Conservation (phyloP, 768 basidiomycete species). For the Clitopilus hobsonii region DNA sequence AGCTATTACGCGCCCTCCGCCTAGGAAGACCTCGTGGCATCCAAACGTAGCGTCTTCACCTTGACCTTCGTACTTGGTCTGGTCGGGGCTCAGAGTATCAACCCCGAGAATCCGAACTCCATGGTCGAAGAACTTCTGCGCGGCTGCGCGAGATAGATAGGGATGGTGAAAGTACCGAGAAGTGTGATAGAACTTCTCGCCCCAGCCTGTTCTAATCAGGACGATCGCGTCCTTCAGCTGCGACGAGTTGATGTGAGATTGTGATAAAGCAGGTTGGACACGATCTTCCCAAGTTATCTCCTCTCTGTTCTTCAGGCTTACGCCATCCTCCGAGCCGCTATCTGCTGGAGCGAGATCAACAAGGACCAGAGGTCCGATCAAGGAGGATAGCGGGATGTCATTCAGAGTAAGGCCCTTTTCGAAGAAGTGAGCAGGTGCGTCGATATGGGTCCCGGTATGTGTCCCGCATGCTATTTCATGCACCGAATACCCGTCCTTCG, state of each 20-base stretch:
- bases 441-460: constrained; percentile 78
- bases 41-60: constrained; percentile 36
- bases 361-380: constrained; percentile 52
- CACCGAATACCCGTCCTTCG: constrained; percentile 45
- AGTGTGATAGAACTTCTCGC: constrained; percentile 40
- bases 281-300: constrained; percentile 49
- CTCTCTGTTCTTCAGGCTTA: constrained; percentile 23
- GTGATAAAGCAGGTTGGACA: background rate
- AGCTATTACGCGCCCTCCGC: constrained; percentile 57
- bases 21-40: constrained; percentile 59
- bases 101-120: constrained; percentile 59
- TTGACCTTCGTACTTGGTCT: constrained; percentile 37
- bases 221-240: constrained; percentile 25
- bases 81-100: constrained; percentile 67
- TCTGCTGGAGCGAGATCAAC: constrained; percentile 52
- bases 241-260: background rate
- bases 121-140: constrained; percentile 37
- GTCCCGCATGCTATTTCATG: constrained; percentile 53
- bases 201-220: constrained; percentile 71
- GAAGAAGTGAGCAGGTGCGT: constrained; percentile 74
- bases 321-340: constrained; percentile 17
- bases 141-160: constrained; percentile 51
- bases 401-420: constrained; percentile 51
- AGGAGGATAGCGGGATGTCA: constrained; percentile 46
- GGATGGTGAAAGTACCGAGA: constrained; percentile 58